Percentiles rank a stretch among this genome's conserved stretches.
Conservation (phyloP, 2,329 filamentous ascomycete genomes). For the Drechslera avenae region DNA sequence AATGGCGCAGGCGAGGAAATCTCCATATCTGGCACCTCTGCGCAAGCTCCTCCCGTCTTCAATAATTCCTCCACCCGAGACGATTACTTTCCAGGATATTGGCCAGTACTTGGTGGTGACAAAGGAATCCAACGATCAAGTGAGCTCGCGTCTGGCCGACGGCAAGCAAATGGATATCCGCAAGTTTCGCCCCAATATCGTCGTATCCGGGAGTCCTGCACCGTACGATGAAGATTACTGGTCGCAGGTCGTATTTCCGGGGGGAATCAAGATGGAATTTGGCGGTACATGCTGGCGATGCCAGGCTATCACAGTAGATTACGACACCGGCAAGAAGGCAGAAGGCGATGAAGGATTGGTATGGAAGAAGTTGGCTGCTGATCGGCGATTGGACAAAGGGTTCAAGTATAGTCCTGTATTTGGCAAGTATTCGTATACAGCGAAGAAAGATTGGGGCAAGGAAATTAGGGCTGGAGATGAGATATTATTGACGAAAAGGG, state of each 20-base stretch:
- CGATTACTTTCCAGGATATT: slow-evolving; percentile 19
- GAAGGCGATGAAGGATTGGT: slow-evolving; percentile 64
- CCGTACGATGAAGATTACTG: slow-evolving; percentile 76
- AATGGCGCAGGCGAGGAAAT: slow-evolving; percentile 14
- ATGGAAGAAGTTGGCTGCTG: slow-evolving; percentile 71
- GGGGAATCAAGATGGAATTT: slow-evolving; percentile 33
- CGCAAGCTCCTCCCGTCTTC: slow-evolving; percentile 36
- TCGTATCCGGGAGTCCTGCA: slow-evolving; percentile 62
- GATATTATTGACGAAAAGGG: slow-evolving; percentile 7
- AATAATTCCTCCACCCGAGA: slow-evolving; percentile 44
- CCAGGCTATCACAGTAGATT: slow-evolving; percentile 73
- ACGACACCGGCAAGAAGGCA: slow-evolving; percentile 64
- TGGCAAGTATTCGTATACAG: slow-evolving; percentile 50
- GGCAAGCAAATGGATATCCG: slow-evolving; percentile 64
- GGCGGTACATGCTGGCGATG: slow-evolving; percentile 68
- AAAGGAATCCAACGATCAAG: slow-evolving; percentile 22
- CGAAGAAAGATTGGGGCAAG: slow-evolving; percentile 6
- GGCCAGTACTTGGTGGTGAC: slow-evolving; percentile 25
- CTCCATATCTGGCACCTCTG: slow-evolving; percentile 40
- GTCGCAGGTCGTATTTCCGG: slow-evolving; percentile 61
- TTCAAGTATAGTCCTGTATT: slow-evolving; percentile 72
- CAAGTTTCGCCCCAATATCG: slow-evolving; percentile 75
- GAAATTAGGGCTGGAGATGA: slow-evolving; percentile 8
- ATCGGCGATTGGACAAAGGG: slow-evolving; percentile 71
- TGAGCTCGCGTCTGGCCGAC: slow-evolving; percentile 52